Conservation (phyloP, 1,284 basidiomycete species). For the Rhodofomes roseus region DNA sequence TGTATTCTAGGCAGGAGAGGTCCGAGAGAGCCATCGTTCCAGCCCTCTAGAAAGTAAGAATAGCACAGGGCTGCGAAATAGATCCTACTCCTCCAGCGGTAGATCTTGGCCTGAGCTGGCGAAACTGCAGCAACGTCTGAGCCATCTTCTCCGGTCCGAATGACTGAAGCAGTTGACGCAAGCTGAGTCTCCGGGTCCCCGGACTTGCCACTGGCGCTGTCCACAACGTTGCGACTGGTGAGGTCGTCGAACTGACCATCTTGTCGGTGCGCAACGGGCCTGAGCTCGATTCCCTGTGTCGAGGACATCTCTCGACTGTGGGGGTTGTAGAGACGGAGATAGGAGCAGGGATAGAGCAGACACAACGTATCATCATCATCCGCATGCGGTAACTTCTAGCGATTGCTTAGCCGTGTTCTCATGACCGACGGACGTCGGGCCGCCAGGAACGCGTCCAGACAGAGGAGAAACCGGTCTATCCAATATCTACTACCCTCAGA, state of each 20-base stretch:
- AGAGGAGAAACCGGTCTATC: too few species aligned
- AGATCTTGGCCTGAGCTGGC: background rate
- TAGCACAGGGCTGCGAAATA: slow-evolving; percentile 34
- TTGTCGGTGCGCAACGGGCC: background rate
- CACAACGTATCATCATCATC: background rate
- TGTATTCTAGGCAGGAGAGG: slow-evolving; percentile 57
- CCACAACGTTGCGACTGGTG: background rate
- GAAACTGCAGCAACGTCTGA: background rate
- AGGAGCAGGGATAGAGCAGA: background rate
- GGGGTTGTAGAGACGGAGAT: background rate
- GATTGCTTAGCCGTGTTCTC: background rate
- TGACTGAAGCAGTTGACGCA: background rate
- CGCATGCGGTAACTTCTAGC: background rate
- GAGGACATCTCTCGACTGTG: background rate
- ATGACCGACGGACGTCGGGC: background rate
- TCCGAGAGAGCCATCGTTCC: slow-evolving; percentile 56
- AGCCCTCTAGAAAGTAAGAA: slow-evolving; percentile 44
- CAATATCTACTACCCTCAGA: too few species aligned
- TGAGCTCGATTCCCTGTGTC: background rate
- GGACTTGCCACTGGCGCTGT: background rate
- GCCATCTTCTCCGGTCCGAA: background rate
- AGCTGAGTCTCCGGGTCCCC: background rate
- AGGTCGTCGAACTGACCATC: background rate
- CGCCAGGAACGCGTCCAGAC: background rate
- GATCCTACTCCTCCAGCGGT: slow-evolving; percentile 13